phyloP scores from a whole-genome alignment of 805 yeast species.

The Spathaspora hagerdaliae region DNA sequence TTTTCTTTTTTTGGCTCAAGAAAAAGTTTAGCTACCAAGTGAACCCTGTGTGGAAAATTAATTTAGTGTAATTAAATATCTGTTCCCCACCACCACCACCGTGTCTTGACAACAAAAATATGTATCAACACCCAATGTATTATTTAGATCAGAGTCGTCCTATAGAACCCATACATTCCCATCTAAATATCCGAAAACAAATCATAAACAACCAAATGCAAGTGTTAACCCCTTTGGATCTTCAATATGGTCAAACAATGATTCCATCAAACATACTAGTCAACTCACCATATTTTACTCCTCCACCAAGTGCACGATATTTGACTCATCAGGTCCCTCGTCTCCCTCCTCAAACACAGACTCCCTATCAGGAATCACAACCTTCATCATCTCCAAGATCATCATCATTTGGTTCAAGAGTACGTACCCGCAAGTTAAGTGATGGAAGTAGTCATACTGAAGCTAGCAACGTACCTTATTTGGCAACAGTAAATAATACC shows the following conservation, averaged over 20 bases:
- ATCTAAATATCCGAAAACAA: slow-evolving; percentile 2
- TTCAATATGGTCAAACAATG: slow-evolving; percentile 56
- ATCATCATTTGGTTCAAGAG: slow-evolving; percentile 3
- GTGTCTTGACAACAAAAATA: neutral
- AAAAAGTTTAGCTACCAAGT: too few relatives aligned
- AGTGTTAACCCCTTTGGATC: slow-evolving; percentile 50
- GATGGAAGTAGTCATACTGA: neutral
- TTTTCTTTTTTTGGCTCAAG: too few relatives aligned
- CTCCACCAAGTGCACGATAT: slow-evolving; percentile 16
- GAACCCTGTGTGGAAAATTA: too few relatives aligned
- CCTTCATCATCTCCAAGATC: slow-evolving; percentile 7
- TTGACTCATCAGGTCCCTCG: slow-evolving; percentile 4
- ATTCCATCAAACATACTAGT: slow-evolving; percentile 59
- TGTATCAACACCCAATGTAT: slow-evolving; percentile 6
- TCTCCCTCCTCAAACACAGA: neutral
- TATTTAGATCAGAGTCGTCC: slow-evolving; percentile 1
- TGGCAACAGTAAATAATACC: slow-evolving; percentile 9
- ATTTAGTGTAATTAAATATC: too few relatives aligned
- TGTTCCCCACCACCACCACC: too few relatives aligned
- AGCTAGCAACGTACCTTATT: neutral
- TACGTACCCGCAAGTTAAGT: slow-evolving; percentile 4
- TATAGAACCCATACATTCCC: slow-evolving; percentile 2
- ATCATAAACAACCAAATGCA: neutral
- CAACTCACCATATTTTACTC: slow-evolving; percentile 56
- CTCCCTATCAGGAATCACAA: slow-evolving; percentile 10